Evolutionary conservation across 345 rosid genomes (phyloP).

Genomic region (Durio zibethinus): DNA sequence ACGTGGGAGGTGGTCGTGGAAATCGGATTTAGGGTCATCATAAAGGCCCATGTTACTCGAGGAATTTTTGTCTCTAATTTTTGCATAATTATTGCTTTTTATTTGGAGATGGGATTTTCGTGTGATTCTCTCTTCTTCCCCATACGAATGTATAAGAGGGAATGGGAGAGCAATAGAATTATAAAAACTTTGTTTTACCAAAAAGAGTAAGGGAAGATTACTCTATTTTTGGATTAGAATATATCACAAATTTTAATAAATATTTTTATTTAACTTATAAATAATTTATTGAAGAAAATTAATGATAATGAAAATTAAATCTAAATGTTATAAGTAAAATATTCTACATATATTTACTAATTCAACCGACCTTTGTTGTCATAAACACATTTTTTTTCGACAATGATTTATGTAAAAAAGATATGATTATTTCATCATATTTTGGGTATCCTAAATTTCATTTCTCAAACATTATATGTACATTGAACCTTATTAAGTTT

Average conservation of each 20-base stretch:
- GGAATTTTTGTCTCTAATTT: slow-evolving; percentile 16
- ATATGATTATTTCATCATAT: not conserved
- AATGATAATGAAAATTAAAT: too few relatives aligned
- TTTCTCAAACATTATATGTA: not conserved
- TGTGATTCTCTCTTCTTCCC: not conserved
- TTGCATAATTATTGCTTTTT: not conserved
- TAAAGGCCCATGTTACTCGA: slow-evolving; percentile 5
- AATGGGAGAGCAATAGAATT: too few relatives aligned
- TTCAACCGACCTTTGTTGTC: too few relatives aligned
- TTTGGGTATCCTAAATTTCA: not conserved
- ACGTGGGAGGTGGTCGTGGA: slow-evolving; percentile 8
- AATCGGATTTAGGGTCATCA: not conserved
- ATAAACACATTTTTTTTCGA: too few relatives aligned
- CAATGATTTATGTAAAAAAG: not conserved
- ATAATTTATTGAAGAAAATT: too few relatives aligned
- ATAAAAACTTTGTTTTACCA: not conserved
- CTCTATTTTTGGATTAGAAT: too few relatives aligned
- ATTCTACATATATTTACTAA: too few relatives aligned
- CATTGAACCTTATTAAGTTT: not conserved
- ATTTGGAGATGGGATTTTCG: not conserved
- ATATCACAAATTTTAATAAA: too few relatives aligned
- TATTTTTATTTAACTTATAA: too few relatives aligned
- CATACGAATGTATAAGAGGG: not conserved
- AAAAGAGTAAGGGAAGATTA: too few relatives aligned
- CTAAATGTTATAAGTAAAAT: too few relatives aligned